These are phyloP conservation scores for Mortierella sp. DNA, from an alignment of 371 early-diverging fungal genomes.

Conservation along the genomic window DNA sequence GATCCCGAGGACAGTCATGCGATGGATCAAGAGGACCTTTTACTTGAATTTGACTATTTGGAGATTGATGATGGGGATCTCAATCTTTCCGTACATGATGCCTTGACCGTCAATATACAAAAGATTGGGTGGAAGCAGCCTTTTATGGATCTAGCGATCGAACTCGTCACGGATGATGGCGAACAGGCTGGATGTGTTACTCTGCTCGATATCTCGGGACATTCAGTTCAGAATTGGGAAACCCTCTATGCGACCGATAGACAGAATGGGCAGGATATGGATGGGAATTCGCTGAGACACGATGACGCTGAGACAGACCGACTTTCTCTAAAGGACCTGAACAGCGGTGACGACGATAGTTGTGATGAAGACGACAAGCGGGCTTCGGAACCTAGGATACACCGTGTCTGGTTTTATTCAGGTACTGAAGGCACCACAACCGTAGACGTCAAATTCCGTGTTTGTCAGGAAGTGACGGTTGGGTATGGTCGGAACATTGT, in stretches of 20 bases:
- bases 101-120: conserved; percentile 17
- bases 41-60: conserved; percentile 28
- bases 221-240: conserved; percentile 42
- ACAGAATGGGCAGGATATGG: background rate
- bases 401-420: conserved; percentile 35
- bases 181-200: conserved; percentile 14
- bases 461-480: conserved; percentile 30
- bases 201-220: conserved; percentile 24
- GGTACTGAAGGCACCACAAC: conserved; percentile 29
- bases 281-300: too few relatives aligned
- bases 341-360: conserved; percentile 10
- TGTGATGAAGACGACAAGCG: background rate
- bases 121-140: conserved; percentile 49
- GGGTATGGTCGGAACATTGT: conserved; percentile 41
- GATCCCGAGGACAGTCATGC: conserved; percentile 43
- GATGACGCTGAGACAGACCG: background rate
- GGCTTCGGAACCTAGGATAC: background rate
- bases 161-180: conserved; percentile 8
- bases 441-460: conserved; percentile 22
- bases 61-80: conserved; percentile 40
- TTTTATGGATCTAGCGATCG: conserved; percentile 25
- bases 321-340: background rate
- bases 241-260: background rate
- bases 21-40: conserved; percentile 7
- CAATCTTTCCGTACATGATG: conserved; percentile 18